Evolutionary conservation across 441 rosid species (phyloP).

Genomic region (Flueggea neowawraea): DNA sequence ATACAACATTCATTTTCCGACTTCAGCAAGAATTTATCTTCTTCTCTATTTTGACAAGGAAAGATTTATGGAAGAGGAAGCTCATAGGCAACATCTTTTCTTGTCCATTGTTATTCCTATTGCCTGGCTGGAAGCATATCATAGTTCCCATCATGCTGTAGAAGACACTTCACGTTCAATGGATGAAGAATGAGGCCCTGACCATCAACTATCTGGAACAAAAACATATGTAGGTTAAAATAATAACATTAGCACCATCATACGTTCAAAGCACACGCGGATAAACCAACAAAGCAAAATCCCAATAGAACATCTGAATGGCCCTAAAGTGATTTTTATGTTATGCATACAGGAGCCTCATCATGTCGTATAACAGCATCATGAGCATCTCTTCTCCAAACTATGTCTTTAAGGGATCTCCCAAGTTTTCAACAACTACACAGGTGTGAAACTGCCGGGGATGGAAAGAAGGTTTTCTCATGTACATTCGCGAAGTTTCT

Average conservation of each 20-base stretch:
- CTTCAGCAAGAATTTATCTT: no score
- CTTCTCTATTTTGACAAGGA: no score
- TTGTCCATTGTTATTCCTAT: not conserved
- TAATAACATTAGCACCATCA: not conserved
- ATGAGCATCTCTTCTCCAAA: slow-evolving; percentile 91
- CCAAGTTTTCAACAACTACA: slow-evolving; percentile 96
- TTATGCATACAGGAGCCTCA: slow-evolving; percentile 48
- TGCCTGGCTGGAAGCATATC: slow-evolving; percentile 84
- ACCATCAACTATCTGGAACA: slow-evolving; percentile 86
- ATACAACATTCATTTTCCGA: no score
- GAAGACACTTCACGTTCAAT: slow-evolving; percentile 84
- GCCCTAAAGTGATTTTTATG: no score
- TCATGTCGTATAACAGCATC: slow-evolving; percentile 93
- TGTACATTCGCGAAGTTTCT: no score
- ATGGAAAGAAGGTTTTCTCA: slow-evolving; percentile 63
- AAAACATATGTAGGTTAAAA: slow-evolving; percentile 10
- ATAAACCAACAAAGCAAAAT: no score
- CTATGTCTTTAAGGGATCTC: slow-evolving; percentile 85
- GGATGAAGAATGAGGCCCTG: slow-evolving; percentile 90
- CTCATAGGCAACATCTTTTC: not conserved
- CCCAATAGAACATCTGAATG: no score
- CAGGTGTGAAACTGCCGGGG: slow-evolving; percentile 81
- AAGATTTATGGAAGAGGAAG: no score
- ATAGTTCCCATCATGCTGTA: slow-evolving; percentile 82
- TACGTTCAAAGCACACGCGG: not conserved